Base-by-base conservation (phyloP, 257 asterid genomes). In the Echites panduratus region DNA sequence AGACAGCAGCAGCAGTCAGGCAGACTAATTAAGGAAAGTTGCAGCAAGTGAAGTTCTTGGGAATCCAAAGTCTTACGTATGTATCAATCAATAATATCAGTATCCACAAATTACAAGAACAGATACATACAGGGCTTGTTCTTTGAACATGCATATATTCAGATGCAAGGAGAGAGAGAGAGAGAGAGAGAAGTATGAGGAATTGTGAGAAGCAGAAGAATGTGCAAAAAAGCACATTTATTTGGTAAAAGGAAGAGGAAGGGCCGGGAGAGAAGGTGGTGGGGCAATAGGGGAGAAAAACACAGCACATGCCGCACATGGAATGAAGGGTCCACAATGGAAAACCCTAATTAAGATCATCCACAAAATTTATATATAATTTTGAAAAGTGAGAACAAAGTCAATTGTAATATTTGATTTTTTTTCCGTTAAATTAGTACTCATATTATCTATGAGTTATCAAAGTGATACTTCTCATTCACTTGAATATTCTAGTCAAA, bases 221-320 rank as follows among this genome's bases (percentile, higher is more conserved):
- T 80, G 87, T 77, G 89, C 48, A 66, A 38, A 81, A 79, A 82
- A 59, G 85, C 64, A 82, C 78, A 87, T 89, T 86, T 91, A 91
- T 89, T 80, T 88, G 84, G 75, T 70, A 84, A 86, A 85, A 80
- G 84, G 64, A 77, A 74, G 56, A 80, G 67, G 22, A 0, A 40
- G 41, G 6, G 45, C 9, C 44, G n/a, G 66, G 35, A 44, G 22
- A 9, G 44, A 16, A 17, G 80, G 83, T 84, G 91, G 96, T 89
- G 96, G 97, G 93, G 75, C 88, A 70, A 71, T 76, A 24, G 69
- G 68, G 69, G 85, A 82, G 87, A 77, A 81, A 84, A 88, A 91
- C 97, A 87, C 79, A 79, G 84, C 97, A 91, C 97, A 89, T 91
- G 97, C 86, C 10, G 89, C 96, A 91, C 97, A 91, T 91, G 97